Conservation (phyloP, 1,284 basidiomycete species). For the Neonothopanus nambi region DNA sequence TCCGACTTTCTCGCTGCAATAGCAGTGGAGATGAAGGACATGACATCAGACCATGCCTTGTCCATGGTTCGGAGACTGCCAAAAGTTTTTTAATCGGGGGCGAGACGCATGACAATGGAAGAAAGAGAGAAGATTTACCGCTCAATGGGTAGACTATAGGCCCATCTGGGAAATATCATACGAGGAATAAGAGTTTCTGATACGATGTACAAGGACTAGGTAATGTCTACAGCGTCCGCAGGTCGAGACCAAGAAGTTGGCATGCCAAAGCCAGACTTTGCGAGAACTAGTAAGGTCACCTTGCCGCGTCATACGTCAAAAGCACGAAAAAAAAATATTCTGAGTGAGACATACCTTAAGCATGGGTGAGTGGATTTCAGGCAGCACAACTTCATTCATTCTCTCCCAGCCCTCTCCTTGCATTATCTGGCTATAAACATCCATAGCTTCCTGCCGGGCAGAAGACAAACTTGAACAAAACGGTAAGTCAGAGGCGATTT, state of each 20-base stretch:
- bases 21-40: not conserved
- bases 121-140: conserved; percentile 12
- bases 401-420: conserved; percentile 28
- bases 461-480: conserved; percentile 21
- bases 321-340: not conserved
- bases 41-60: not conserved
- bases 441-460: conserved; percentile 23
- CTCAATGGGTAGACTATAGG: conserved; percentile 25
- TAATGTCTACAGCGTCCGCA: conserved; percentile 14
- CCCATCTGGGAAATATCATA: conserved; percentile 29
- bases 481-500: not conserved
- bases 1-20: not conserved
- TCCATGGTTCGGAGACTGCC: conserved; percentile 1
- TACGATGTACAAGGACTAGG: conserved; percentile 19
- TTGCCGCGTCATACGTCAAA: not conserved
- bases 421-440: conserved; percentile 29
- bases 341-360: no score
- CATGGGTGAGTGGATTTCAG: conserved; percentile 21
- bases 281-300: conserved; percentile 26
- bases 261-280: conserved; percentile 30
- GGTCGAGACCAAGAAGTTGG: conserved; percentile 24
- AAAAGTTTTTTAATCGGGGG: not conserved
- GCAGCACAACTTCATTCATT: conserved; percentile 14
- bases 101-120: not conserved
- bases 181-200: conserved; percentile 23